Evolutionary conservation across 2,329 filamentous ascomycete species (phyloP), one percentile per base, ranked within the genome.

Genomic region (Fusarium robinianum): DNA sequence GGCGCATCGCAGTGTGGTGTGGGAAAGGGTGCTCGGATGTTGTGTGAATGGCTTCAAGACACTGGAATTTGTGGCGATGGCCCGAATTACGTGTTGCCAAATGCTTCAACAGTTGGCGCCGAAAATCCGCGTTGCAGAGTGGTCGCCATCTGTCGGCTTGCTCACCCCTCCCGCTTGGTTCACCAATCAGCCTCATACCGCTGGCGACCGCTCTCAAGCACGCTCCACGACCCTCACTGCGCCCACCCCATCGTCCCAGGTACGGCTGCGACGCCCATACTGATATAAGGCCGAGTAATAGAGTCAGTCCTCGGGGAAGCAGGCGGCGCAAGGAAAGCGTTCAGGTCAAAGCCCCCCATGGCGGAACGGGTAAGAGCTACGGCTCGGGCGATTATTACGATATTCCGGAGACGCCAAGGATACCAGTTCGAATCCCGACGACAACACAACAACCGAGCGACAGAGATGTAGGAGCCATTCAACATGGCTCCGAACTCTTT

Each of bases 401-500:
- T 26, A 41, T 26, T 36, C 18, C 22, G 17, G n/a, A n/a, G n/a
- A n/a, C n/a, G n/a, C n/a, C n/a, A n/a, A n/a, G n/a, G n/a, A n/a
- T n/a, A n/a, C n/a, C n/a, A 41, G 45, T 60, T 58, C 57, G 49
- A 60, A 31, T 26, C 41, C 9, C 33, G 42, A 44, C 49, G 39
- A 51, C 50, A 49, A 35, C 24, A 33, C 41, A 41, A 12, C 30
- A 41, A 25, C 36, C 26, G 36, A 40, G 23, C 46, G 31, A 41
- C 39, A 53, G 61, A 57, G 61, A 63, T 46, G 61, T 63, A 63
- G 58, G 57, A 48, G 49, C 27, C 33, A 29, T 27, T 27, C 31
- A 23, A 41, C 46, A 38, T 27, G 39, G 49, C 48, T 46, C 58
- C 42, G 61, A 63, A 63, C 60, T 57, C 61, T 63, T 63, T 63